Percentiles rank a stretch among this genome's conserved stretches.
Conservation (phyloP, 1,284 basidiomycete genomes). For the Apiotrichum sp. region DNA sequence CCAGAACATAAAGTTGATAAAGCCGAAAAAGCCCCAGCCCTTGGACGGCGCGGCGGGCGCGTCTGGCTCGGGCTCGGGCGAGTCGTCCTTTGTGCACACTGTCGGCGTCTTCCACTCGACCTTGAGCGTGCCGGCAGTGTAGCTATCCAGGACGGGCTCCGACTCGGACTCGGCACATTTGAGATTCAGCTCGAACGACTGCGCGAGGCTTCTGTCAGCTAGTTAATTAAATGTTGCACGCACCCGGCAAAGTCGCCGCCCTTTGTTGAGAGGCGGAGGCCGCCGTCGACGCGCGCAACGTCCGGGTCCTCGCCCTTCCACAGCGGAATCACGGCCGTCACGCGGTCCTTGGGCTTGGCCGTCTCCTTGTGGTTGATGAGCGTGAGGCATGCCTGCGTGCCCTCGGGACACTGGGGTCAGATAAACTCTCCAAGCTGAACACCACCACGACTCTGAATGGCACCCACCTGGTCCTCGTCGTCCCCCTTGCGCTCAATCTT, state of each 20-base stretch:
- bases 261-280: conserved; percentile 29
- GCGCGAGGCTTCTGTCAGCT: conserved; percentile 4
- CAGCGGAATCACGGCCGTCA: conserved; percentile 43
- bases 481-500: conserved; percentile 26
- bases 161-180: conserved; percentile 8
- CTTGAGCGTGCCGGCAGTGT: conserved; percentile 29
- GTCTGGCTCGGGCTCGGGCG: neutral
- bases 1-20: conserved; percentile 42
- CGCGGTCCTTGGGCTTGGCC: conserved; percentile 31
- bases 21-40: conserved; percentile 21
- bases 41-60: conserved; percentile 1
- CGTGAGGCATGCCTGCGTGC: conserved; percentile 39
- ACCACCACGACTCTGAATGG: neutral
- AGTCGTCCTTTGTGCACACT: conserved; percentile 34
- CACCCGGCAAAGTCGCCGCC: conserved; percentile 42
- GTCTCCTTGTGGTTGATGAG: conserved; percentile 41
- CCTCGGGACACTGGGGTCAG: conserved; percentile 33
- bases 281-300: conserved; percentile 26
- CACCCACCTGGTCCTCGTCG: conserved; percentile 43
- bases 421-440: neutral
- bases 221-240: conserved; percentile 6
- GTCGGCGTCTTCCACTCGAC: conserved; percentile 40
- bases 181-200: conserved; percentile 5
- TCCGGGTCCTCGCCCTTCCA: conserved; percentile 34
- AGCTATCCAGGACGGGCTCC: conserved; percentile 22